These are phyloP conservation scores for Cyberlindnera bimundalis DNA, from an alignment of 805 yeast genomes.

Conservation along the genomic window DNA sequence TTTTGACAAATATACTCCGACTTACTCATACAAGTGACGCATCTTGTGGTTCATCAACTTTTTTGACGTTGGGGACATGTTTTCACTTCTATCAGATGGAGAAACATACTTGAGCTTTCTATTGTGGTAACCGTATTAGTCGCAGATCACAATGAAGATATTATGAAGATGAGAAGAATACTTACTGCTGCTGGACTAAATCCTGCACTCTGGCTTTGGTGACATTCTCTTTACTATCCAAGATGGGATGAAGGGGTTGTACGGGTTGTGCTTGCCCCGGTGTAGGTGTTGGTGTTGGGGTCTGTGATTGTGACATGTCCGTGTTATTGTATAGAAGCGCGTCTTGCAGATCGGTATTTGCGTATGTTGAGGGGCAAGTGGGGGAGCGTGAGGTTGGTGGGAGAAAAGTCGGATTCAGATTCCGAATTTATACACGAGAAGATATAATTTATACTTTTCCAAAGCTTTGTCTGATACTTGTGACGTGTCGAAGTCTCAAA, in stretches of 20 bases:
- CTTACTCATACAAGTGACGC: slow-evolving; percentile 25
- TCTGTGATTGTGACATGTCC: neutral
- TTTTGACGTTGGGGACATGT: slow-evolving; percentile 30
- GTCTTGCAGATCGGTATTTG: neutral
- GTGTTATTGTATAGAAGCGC: neutral
- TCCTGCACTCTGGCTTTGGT: slow-evolving; percentile 29
- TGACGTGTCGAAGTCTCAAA: no score
- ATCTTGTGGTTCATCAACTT: slow-evolving; percentile 28
- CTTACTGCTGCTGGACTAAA: slow-evolving; percentile 28
- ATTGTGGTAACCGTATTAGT: neutral
- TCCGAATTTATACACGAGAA: no score
- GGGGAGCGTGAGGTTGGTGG: neutral
- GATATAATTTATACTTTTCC: no score
- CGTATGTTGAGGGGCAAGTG: no score
- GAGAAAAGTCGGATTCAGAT: no score
- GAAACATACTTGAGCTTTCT: slow-evolving; percentile 30
- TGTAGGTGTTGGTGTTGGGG: neutral
- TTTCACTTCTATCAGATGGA: slow-evolving; percentile 29
- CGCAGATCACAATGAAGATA: neutral
- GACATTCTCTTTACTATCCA: slow-evolving; percentile 28
- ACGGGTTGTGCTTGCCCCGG: slow-evolving; percentile 14
- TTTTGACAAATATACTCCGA: neutral
- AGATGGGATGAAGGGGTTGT: slow-evolving; percentile 29
- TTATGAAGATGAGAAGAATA: neutral
- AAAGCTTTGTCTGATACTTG: no score